phyloP scores from a whole-genome alignment of 257 asterid species.

The Solanum okadae region DNA sequence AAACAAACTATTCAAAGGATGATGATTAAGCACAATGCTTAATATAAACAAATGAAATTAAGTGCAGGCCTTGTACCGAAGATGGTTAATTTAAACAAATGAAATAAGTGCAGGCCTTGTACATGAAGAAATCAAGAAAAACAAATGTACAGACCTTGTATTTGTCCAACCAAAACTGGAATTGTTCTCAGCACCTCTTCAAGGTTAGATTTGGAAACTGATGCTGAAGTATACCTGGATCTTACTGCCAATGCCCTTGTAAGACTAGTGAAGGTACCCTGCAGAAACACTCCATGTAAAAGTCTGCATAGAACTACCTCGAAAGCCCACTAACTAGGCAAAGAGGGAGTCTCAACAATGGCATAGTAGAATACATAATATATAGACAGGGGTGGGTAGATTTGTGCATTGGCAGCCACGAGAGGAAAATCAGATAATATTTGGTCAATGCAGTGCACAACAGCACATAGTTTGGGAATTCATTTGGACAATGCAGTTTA shows the following conservation, averaged over 20 bases:
- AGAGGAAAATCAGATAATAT: not conserved
- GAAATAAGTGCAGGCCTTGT: not conserved
- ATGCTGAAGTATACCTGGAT: conserved; percentile 24
- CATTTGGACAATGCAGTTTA: not conserved
- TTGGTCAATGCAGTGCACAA: not conserved
- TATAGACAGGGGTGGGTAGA: not conserved
- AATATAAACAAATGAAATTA: not conserved
- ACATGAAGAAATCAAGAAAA: not conserved
- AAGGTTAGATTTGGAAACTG: conserved; percentile 26
- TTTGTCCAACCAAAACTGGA: conserved; percentile 18
- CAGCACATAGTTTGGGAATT: not conserved
- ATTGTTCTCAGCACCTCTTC: conserved; percentile 29
- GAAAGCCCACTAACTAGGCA: not conserved
- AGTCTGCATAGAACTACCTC: not conserved
- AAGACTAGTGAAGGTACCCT: conserved; percentile 43
- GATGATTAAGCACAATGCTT: not conserved
- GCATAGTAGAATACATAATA: not conserved
- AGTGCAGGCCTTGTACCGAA: not conserved
- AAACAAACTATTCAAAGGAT: not conserved
- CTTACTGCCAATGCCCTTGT: conserved; percentile 26
- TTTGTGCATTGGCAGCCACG: not conserved
- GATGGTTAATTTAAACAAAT: not conserved
- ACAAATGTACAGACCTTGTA: conserved; percentile 33
- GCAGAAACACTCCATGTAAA: conserved; percentile 15
- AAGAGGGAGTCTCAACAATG: not conserved